A percentile compares a stretch with the other conserved stretches of the same genome.
Evolutionary conservation across 495 filamentous ascomycete genomes (phyloP).

Genomic region (Daldinia caldariorum): DNA sequence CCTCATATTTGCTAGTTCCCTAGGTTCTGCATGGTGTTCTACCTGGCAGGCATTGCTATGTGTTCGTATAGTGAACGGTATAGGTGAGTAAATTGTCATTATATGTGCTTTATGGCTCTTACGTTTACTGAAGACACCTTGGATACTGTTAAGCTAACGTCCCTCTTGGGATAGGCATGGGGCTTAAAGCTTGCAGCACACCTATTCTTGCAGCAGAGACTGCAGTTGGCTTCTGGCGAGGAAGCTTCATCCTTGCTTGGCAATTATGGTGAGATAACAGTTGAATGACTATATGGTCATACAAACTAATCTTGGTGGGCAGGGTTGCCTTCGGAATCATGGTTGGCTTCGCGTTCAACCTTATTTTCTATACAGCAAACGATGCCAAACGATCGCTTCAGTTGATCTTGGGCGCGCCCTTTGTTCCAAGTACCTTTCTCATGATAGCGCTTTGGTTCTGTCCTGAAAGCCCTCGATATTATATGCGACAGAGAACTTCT

Average conservation of each 20-base stretch:
- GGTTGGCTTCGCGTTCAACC: conserved; percentile 46
- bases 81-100: conserved; percentile 32
- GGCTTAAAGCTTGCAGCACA: conserved; percentile 48
- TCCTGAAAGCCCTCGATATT: conserved; percentile 48
- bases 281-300: not conserved
- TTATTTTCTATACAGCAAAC: conserved; percentile 37
- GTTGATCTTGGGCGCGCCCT: conserved; percentile 45
- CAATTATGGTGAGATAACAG: conserved; percentile 44
- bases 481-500: conserved; percentile 42
- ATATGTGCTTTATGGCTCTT: not conserved
- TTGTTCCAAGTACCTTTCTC: conserved; percentile 44
- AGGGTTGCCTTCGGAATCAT: conserved; percentile 52
- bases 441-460: conserved; percentile 45
- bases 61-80: conserved; percentile 44
- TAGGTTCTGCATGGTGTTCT: conserved; percentile 36
- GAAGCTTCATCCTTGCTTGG: conserved; percentile 48
- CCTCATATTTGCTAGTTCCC: conserved; percentile 46
- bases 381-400: conserved; percentile 4
- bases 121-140: not conserved
- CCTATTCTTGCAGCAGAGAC: conserved; percentile 50
- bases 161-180: conserved; percentile 42
- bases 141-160: not conserved
- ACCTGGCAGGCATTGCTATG: conserved; percentile 36
- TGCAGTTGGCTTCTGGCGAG: conserved; percentile 48
- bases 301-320: not conserved